These are phyloP conservation scores for Microcyclospora tardicrescens DNA, from an alignment of 2,329 filamentous ascomycete genomes.

Conservation along the genomic window DNA sequence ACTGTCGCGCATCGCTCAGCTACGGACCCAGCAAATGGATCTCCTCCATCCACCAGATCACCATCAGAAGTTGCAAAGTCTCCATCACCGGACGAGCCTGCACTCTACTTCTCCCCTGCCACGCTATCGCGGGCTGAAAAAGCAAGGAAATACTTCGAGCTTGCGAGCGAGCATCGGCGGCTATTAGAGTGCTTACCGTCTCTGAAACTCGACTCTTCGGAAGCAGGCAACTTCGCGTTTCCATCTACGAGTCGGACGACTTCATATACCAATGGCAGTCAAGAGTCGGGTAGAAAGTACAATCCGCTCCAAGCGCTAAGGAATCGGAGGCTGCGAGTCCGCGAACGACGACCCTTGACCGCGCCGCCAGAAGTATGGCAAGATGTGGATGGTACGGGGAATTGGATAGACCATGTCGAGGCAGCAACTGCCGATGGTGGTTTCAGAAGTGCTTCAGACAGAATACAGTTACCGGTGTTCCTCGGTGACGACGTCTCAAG, in stretches of 20 bases:
- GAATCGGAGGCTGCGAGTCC: constrained; percentile 71
- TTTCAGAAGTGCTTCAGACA: constrained; percentile 26
- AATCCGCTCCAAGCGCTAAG: constrained; percentile 89
- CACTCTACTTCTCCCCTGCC: constrained; percentile 60
- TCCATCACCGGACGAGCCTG: constrained; percentile 25
- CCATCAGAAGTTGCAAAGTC: constrained; percentile 26
- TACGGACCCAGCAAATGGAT: neutral
- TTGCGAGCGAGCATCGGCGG: constrained; percentile 71
- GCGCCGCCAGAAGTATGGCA: constrained; percentile 65
- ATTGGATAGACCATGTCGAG: constrained; percentile 64
- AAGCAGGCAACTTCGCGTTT: constrained; percentile 29
- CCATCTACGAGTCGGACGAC: constrained; percentile 27
- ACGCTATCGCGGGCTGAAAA: constrained; percentile 74
- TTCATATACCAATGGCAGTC: constrained; percentile 24
- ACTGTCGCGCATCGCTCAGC: constrained; percentile 4
- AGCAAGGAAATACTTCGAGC: constrained; percentile 71
- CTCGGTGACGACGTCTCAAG: constrained; percentile 12
- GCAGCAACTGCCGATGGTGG: constrained; percentile 27
- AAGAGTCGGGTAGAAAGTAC: constrained; percentile 55
- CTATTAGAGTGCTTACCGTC: constrained; percentile 69
- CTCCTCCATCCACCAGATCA: constrained; percentile 47
- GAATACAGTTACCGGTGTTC: constrained; percentile 16
- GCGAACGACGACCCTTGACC: constrained; percentile 63
- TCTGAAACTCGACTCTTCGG: constrained; percentile 39
- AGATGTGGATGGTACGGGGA: constrained; percentile 55